These are phyloP conservation scores for Colletotrichum sp. DNA, from an alignment of 2,329 filamentous ascomycete species.

Conservation along the genomic window DNA sequence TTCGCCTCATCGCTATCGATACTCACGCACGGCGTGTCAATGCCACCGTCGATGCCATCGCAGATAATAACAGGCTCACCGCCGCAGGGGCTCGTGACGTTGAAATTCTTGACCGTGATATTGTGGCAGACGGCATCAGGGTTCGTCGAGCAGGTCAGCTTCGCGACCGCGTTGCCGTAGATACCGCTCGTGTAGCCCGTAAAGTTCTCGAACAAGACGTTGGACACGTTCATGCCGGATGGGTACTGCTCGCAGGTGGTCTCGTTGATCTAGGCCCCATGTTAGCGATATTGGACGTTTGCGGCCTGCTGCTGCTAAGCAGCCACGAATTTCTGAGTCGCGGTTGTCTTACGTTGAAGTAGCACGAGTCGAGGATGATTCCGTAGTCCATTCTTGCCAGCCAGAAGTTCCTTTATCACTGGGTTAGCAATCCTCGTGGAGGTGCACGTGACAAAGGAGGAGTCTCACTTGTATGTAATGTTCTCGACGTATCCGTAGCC, in stretches of 20 bases:
- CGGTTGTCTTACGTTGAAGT: constrained; percentile 44
- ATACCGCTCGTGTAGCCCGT: constrained; percentile 61
- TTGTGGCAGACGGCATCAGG: constrained; percentile 58
- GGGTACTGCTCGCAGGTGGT: constrained; percentile 57
- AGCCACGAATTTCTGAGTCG: neutral
- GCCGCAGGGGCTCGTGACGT: constrained; percentile 55
- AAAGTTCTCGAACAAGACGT: constrained; percentile 64
- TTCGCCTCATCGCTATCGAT: constrained; percentile 9
- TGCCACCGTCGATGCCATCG: constrained; percentile 46
- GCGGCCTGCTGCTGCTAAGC: neutral
- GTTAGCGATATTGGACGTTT: neutral
- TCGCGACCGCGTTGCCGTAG: constrained; percentile 58
- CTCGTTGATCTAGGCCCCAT: constrained; percentile 37
- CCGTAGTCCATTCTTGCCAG: constrained; percentile 63
- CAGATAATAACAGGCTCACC: constrained; percentile 52
- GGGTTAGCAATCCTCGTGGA: neutral
- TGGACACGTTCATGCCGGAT: constrained; percentile 61
- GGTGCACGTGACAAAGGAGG: neutral
- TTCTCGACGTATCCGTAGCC: constrained; percentile 68
- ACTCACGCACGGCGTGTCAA: constrained; percentile 34
- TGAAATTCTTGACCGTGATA: constrained; percentile 60
- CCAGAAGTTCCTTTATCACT: constrained; percentile 52
- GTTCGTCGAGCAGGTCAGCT: constrained; percentile 59
- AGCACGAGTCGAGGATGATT: constrained; percentile 66
- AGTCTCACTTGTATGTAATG: constrained; percentile 53